Base-by-base conservation (phyloP, 306 rosid genomes). In the Quercus berberidifolia region DNA sequence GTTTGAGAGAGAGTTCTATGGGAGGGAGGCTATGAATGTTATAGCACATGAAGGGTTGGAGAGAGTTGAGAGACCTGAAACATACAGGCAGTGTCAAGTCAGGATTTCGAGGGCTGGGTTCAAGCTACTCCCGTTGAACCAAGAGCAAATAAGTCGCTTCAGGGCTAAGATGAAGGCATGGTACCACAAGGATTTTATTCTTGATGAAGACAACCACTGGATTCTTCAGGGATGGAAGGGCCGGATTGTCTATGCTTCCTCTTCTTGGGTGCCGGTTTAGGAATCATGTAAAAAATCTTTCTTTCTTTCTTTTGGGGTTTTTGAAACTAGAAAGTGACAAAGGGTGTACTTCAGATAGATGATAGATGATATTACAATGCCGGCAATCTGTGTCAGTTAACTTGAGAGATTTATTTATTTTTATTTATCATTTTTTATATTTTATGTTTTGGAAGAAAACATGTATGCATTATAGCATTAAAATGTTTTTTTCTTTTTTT, bases 201-300 rank as follows among this genome's bases (percentile, higher is more conserved):
- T 65, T 8, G 71, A 65, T 7, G 23, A 65, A 33, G 51, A 31
- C 23, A 65, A 65, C 71, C 51, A 65, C 14, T 65, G 71, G 71
- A 5, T 65, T 13, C 71, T 65, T 65, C 51, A 65, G 23, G 71
- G 71, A 7, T 65, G 71, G 71, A 65, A 65, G 71, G 71, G 71
- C 15, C 71, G 71, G 25, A 65, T 65, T 33, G 25, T 65, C 38
- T 7, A 17, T 65, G 71, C 71, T 33, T 65, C 49, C 23, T 7
- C 51, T 33, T 65, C 25, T 33, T 65, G 25, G 71, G 51, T 65
- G 13, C 15, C 71, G 13, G 71, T 13, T 30, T 65, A 65, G 49
- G 23, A 65, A 65, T 64, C 43, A 30, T 15, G 49, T 17, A 31
- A 13, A 65, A 63, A 9, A 1, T 41, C 5, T 33, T 5, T 5